A percentile compares a stretch with the other conserved stretches of the same genome.
Evolutionary conservation across 2,329 filamentous ascomycete species (phyloP).

Genomic region (Epichloe elymi): DNA sequence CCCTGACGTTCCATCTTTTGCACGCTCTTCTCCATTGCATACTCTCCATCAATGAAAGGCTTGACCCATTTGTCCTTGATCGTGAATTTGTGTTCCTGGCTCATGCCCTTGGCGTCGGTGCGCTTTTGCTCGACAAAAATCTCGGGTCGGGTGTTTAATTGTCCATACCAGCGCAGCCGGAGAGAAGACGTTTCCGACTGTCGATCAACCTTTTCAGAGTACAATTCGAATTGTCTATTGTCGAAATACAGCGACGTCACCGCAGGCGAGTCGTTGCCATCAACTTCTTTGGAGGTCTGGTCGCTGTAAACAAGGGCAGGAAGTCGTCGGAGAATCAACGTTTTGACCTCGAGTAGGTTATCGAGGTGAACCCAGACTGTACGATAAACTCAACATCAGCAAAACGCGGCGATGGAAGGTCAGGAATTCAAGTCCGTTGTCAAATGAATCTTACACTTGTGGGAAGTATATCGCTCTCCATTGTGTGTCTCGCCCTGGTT

Average conservation of each 20-base stretch:
- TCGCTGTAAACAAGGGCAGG: slow-evolving; percentile 90
- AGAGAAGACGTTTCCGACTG: slow-evolving; percentile 67
- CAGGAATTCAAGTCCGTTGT: no score
- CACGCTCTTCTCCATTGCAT: slow-evolving; percentile 83
- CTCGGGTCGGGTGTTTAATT: slow-evolving; percentile 63
- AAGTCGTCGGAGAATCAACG: slow-evolving; percentile 78
- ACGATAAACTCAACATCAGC: not conserved
- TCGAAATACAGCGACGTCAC: slow-evolving; percentile 97
- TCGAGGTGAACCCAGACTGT: slow-evolving; percentile 89
- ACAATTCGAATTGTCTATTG: slow-evolving; percentile 72
- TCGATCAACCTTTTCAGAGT: slow-evolving; percentile 70
- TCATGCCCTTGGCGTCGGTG: slow-evolving; percentile 61
- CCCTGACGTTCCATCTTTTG: slow-evolving; percentile 75
- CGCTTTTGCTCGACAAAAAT: slow-evolving; percentile 85
- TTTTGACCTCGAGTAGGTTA: slow-evolving; percentile 94
- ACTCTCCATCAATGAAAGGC: slow-evolving; percentile 72
- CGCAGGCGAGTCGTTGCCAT: slow-evolving; percentile 71
- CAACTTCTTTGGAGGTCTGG: slow-evolving; percentile 67
- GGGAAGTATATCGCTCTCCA: slow-evolving; percentile 65
- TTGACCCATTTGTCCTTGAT: slow-evolving; percentile 94
- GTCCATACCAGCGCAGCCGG: slow-evolving; percentile 83
- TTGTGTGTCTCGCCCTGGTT: slow-evolving; percentile 44
- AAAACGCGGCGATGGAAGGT: slow-evolving; percentile 16
- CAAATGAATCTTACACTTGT: slow-evolving; percentile 54
- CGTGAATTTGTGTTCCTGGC: slow-evolving; percentile 64